phyloP scores from a whole-genome alignment of 78 protist genomes.

The Ministeria vibrans region DNA sequence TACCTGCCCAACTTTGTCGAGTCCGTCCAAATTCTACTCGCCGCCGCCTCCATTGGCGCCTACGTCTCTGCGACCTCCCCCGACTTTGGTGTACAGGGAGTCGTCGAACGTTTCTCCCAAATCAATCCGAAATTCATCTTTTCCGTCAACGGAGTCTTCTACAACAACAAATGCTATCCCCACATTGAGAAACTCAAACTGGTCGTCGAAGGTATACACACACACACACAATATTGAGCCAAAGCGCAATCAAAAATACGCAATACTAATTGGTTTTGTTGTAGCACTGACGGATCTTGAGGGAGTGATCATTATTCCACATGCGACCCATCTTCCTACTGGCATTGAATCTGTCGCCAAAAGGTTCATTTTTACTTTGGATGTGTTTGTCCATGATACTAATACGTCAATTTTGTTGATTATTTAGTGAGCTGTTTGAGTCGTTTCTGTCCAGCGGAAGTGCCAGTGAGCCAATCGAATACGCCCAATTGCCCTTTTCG shows the following conservation, averaged over 20 bases:
- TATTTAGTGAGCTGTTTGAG: not conserved
- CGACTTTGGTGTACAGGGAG: conserved; percentile 41
- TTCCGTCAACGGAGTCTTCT: conserved; percentile 20
- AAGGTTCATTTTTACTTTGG: too few species aligned
- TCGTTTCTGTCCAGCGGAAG: not conserved
- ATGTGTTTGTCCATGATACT: too few species aligned
- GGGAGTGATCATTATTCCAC: too few species aligned
- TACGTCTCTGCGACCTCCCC: conserved; percentile 25
- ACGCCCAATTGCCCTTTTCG: conserved; percentile 39
- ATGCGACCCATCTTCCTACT: too few species aligned
- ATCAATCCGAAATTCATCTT: conserved; percentile 21
- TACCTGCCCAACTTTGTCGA: conserved; percentile 34
- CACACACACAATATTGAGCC: too few species aligned
- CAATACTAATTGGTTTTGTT: too few species aligned
- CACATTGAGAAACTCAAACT: conserved; percentile 18
- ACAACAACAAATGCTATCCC: conserved; percentile 28
- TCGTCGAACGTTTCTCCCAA: conserved; percentile 26
- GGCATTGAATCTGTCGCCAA: too few species aligned
- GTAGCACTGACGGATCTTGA: too few species aligned
- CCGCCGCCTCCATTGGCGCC: conserved; percentile 30
- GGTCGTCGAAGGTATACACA: conserved; percentile 11
- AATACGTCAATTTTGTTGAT: not conserved
- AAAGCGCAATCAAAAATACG: too few species aligned
- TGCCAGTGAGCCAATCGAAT: not conserved
- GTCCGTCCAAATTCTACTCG: conserved; percentile 23